Conservation (phyloP, 305 asterid species). For the Fraxinus sp. region DNA sequence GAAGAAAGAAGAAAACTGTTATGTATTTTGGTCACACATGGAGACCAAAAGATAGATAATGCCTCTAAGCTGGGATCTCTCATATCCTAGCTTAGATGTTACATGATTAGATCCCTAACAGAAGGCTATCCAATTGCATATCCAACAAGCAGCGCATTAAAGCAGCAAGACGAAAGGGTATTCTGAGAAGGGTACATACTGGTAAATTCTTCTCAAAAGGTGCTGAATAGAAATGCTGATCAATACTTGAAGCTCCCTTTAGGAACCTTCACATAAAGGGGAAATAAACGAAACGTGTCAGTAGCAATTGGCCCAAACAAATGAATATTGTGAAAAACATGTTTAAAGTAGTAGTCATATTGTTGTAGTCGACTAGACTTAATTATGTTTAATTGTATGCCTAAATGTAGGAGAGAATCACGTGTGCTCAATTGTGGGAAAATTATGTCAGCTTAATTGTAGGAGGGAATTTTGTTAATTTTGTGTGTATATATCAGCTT, state of each 20-base stretch:
- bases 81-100: conserved; percentile 16
- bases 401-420: neutral
- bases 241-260: conserved; percentile 90
- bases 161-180: conserved; percentile 22
- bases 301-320: conserved; percentile 5
- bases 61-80: conserved; percentile 35
- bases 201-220: conserved; percentile 87
- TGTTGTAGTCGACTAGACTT: neutral
- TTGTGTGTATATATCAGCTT: conserved; percentile 40
- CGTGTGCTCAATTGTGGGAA: neutral
- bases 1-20: neutral
- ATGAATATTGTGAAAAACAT: neutral
- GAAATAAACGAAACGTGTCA: conserved; percentile 28
- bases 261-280: conserved; percentile 65
- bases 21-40: conserved; percentile 32
- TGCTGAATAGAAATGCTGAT: conserved; percentile 79
- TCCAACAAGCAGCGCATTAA: conserved; percentile 10
- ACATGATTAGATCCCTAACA: conserved; percentile 7
- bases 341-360: neutral
- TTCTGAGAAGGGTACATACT: conserved; percentile 45
- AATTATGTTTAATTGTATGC: conserved; percentile 29
- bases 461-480: neutral
- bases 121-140: conserved; percentile 17
- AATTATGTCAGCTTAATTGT: neutral
- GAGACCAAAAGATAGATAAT: conserved; percentile 16